A percentile compares a stretch with the other conserved stretches of the same genome.
phyloP scores from a whole-genome alignment of 345 rosid species.

The Gossypium mustelinum region DNA sequence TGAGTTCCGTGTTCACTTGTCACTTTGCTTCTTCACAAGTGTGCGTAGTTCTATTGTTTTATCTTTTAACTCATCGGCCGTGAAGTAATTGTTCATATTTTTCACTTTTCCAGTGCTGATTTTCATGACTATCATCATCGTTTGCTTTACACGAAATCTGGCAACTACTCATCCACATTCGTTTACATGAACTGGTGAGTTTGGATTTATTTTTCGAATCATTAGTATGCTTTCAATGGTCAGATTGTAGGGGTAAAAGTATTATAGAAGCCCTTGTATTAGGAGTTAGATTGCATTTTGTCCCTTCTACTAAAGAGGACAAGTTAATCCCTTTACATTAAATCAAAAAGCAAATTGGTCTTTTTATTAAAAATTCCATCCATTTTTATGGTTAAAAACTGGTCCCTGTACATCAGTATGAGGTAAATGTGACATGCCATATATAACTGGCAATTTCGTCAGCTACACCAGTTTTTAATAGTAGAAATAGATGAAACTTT shows the following conservation, averaged over 20 bases:
- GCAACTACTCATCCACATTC: conserved; percentile 93
- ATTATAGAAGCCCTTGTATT: too few relatives aligned
- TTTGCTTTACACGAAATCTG: conserved; percentile 87
- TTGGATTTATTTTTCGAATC: neutral
- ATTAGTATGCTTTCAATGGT: neutral
- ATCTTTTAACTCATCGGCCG: conserved; percentile 10
- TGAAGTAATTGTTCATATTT: conserved; percentile 2
- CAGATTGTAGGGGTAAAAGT: neutral
- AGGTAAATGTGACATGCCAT: too few relatives aligned
- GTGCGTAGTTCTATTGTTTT: neutral
- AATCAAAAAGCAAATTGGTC: too few relatives aligned
- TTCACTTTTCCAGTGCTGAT: conserved; percentile 60
- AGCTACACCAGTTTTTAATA: too few relatives aligned
- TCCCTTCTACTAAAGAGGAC: too few relatives aligned
- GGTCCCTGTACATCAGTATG: too few relatives aligned
- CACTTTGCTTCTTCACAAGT: neutral
- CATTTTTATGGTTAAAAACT: too few relatives aligned
- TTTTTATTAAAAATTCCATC: too few relatives aligned
- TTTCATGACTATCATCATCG: conserved; percentile 99
- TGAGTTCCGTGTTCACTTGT: conserved; percentile 32
- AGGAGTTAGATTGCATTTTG: too few relatives aligned
- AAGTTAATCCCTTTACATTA: too few relatives aligned
- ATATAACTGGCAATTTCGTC: too few relatives aligned
- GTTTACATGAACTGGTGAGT: conserved; percentile 94
- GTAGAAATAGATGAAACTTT: too few relatives aligned